Percentiles rank a stretch among this genome's conserved stretches.
phyloP scores from a whole-genome alignment of 2,329 filamentous ascomycete species.

The Colletotrichum sp. region DNA sequence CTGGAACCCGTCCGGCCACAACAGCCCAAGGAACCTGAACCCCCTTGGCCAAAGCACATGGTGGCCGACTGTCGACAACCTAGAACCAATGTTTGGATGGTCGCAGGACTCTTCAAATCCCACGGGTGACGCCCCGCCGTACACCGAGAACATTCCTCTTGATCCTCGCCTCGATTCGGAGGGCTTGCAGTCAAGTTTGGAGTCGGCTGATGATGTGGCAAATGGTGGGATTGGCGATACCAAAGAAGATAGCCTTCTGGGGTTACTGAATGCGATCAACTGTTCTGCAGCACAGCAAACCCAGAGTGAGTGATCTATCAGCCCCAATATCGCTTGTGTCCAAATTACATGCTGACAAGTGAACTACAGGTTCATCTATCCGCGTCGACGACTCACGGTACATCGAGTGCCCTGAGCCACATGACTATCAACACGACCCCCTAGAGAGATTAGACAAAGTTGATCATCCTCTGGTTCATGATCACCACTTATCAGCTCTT shows the following conservation, averaged over 20 bases:
- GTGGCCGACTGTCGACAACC: background rate
- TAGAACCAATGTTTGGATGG: background rate
- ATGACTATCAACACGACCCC: background rate
- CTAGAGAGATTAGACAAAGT: background rate
- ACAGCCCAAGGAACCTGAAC: background rate
- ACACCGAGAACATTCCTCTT: background rate
- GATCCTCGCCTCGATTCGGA: background rate
- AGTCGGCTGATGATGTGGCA: background rate
- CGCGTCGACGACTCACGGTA: background rate
- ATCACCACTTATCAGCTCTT: background rate
- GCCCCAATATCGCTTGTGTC: accelerated
- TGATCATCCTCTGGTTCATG: background rate
- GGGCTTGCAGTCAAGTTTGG: background rate
- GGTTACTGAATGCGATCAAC: background rate
- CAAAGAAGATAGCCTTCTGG: background rate
- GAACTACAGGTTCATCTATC: background rate
- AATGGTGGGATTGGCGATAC: background rate
- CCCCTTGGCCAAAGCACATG: background rate
- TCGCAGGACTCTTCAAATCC: background rate
- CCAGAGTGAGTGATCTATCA: background rate
- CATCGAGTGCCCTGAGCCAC: background rate
- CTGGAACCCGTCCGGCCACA: background rate
- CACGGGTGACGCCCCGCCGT: background rate
- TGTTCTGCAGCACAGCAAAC: background rate
- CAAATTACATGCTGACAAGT: background rate